phyloP scores from a whole-genome alignment of 495 filamentous ascomycete species.

The Neohortaea acidophila region DNA sequence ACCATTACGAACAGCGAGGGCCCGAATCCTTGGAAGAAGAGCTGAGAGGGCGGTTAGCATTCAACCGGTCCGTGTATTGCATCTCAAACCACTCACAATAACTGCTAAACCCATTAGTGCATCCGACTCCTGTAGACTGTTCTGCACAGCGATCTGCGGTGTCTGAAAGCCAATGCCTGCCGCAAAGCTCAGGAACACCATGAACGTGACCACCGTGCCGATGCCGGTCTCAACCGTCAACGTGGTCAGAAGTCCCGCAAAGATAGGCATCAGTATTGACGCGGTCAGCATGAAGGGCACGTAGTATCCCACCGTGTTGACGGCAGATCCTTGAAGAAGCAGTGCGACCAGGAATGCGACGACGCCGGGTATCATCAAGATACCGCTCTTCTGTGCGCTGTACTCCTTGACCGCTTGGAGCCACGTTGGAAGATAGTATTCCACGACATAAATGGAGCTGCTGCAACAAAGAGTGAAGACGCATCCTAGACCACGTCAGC shows the following conservation, averaged over 20 bases:
- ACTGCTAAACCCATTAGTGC: constrained; percentile 29
- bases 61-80: no score
- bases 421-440: constrained; percentile 17
- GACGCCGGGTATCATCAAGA: constrained; percentile 23
- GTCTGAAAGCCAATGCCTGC: constrained; percentile 27
- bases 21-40: constrained; percentile 30
- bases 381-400: constrained; percentile 1
- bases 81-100: no score
- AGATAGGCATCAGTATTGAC: constrained; percentile 23
- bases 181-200: constrained; percentile 28
- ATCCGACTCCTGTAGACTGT: constrained; percentile 24
- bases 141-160: constrained; percentile 28
- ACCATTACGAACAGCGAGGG: constrained; percentile 30
- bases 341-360: constrained; percentile 5
- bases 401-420: constrained; percentile 8
- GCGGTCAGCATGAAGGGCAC: constrained; percentile 25
- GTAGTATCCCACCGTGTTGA: constrained; percentile 28
- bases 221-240: constrained; percentile 10
- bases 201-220: constrained; percentile 27
- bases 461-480: constrained; percentile 8
- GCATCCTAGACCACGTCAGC: no score
- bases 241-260: constrained; percentile 25
- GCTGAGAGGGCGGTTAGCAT: no score
- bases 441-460: background rate
- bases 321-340: no score